Percentiles rank a stretch among this genome's conserved stretches.
Conservation (phyloP, 140 eudicot species). For the Ambrosia hybrid region DNA sequence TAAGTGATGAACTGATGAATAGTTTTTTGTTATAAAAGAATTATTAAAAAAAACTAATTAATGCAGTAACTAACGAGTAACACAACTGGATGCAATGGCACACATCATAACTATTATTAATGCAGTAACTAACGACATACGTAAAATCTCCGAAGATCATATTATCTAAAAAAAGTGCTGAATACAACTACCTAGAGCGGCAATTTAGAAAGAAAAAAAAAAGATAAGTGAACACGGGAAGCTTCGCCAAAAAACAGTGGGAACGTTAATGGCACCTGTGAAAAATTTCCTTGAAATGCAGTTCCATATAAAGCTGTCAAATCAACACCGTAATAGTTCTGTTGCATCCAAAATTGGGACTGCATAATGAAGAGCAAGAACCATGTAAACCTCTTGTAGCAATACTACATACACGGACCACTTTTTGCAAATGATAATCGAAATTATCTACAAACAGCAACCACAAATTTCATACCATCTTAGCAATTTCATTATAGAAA, state of each 20-base stretch:
- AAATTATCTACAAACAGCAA: conserved; percentile 4
- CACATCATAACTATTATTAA: too few relatives aligned
- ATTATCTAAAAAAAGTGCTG: too few relatives aligned
- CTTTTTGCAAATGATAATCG: background rate
- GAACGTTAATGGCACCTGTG: conserved; percentile 53
- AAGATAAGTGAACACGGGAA: background rate
- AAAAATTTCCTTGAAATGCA: conserved; percentile 92
- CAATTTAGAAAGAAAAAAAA: background rate
- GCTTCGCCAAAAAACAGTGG: background rate
- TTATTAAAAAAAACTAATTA: too few relatives aligned
- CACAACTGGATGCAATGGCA: too few relatives aligned
- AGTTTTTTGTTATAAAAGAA: too few relatives aligned
- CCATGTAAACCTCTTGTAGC: background rate
- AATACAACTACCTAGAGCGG: too few relatives aligned
- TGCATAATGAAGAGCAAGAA: conserved; percentile 38
- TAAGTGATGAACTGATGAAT: too few relatives aligned
- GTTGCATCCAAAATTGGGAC: conserved; percentile 98
- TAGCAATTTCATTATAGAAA: conserved; percentile 76
- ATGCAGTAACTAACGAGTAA: too few relatives aligned
- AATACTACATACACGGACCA: background rate
- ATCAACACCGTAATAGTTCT: conserved; percentile 91
- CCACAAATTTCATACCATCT: conserved; percentile 52
- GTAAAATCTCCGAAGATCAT: too few relatives aligned
- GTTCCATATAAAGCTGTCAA: conserved; percentile 86
- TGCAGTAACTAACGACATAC: too few relatives aligned